Conservation (phyloP, 2,329 filamentous ascomycete genomes). For the Calonectria multiphialidica region DNA sequence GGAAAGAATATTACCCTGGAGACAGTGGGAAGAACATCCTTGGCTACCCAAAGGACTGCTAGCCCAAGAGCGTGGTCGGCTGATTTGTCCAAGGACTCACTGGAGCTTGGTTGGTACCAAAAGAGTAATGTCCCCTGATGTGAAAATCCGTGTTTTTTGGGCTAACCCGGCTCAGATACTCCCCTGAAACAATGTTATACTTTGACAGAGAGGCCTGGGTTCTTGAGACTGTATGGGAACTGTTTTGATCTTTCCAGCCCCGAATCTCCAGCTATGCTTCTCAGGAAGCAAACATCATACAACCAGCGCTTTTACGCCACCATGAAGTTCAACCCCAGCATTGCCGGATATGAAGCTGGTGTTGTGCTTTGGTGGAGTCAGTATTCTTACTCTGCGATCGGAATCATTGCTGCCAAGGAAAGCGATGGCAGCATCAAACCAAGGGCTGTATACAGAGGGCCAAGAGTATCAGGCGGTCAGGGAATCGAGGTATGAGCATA, state of each 20-base stretch:
- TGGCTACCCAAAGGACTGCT: not conserved
- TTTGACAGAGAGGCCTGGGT: conserved; percentile 56
- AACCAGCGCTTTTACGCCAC: conserved; percentile 55
- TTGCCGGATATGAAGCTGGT: conserved; percentile 62
- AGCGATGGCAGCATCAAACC: not conserved
- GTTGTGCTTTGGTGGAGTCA: conserved; percentile 67
- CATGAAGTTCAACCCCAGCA: conserved; percentile 59
- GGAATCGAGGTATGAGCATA: conserved; percentile 24
- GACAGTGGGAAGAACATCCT: conserved; percentile 28
- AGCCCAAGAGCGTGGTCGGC: conserved; percentile 27
- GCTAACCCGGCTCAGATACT: conserved; percentile 31
- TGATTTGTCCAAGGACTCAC: conserved; percentile 22
- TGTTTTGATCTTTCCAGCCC: conserved; percentile 64
- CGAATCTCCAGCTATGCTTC: conserved; percentile 62
- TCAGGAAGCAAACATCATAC: conserved; percentile 65
- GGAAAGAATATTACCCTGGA: conserved; percentile 38
- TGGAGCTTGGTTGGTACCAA: conserved; percentile 44
- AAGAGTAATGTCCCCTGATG: conserved; percentile 26
- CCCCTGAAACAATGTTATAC: conserved; percentile 53
- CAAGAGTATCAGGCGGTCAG: not conserved
- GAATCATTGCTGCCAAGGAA: conserved; percentile 26
- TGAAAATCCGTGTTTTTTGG: rapidly evolving
- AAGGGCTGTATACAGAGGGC: conserved; percentile 13
- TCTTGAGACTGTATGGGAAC: conserved; percentile 63
- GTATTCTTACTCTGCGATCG: conserved; percentile 50